phyloP scores from a whole-genome alignment of 306 rosid species.

The Canavalia gladiata region DNA sequence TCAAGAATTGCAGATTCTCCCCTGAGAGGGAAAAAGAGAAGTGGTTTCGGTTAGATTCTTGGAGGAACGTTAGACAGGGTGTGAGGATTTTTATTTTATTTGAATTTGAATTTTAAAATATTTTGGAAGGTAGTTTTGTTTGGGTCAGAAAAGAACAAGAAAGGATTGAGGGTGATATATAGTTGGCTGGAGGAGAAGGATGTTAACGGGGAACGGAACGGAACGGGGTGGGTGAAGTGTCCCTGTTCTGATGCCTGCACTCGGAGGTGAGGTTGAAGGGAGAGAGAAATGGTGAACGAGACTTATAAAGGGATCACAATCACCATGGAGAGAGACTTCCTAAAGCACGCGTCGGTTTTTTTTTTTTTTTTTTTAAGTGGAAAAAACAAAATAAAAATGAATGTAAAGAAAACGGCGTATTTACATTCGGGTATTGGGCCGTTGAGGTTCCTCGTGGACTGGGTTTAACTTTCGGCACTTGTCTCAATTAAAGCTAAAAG shows the following conservation, averaged over 20 bases:
- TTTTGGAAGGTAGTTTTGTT: not conserved
- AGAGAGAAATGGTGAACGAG: conserved; percentile 53
- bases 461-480: conserved; percentile 3
- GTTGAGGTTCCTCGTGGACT: not conserved
- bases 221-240: conserved; percentile 65
- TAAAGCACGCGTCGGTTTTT: conserved; percentile 42
- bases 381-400: too few species aligned
- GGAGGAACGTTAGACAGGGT: not conserved
- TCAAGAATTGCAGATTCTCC: conserved; percentile 35
- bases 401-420: too few species aligned
- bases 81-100: not conserved
- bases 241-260: conserved; percentile 38
- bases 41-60: not conserved
- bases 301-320: conserved; percentile 61
- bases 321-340: not conserved
- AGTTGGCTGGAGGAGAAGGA: not conserved
- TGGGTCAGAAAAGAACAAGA: not conserved
- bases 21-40: not conserved
- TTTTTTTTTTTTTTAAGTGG: too few species aligned
- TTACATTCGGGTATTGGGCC: not conserved
- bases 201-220: conserved; percentile 39
- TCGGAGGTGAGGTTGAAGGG: conserved; percentile 46
- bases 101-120: too few species aligned
- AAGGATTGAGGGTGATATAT: not conserved
- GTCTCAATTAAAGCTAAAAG: not conserved